Percentiles rank a stretch among this genome's conserved stretches.
phyloP scores from a whole-genome alignment of 768 basidiomycete genomes.

The Candolleomyces eurysporus region DNA sequence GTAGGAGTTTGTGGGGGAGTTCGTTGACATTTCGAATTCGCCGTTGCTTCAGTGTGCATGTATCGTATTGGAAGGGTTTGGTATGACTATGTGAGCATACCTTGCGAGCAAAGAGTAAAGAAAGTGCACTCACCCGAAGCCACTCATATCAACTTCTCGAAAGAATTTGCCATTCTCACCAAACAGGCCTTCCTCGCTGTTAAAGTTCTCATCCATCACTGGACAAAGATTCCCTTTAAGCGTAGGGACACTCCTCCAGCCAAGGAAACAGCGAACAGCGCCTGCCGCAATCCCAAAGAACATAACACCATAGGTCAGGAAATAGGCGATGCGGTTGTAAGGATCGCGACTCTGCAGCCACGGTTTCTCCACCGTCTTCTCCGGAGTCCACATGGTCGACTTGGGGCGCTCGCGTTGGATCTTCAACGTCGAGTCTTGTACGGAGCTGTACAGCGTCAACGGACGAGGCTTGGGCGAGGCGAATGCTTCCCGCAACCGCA shows the following conservation, averaged over 20 bases:
- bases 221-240: conserved; percentile 52
- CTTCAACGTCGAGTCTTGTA: conserved; percentile 39
- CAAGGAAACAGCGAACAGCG: conserved; percentile 53
- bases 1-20: conserved; percentile 70
- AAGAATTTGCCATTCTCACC: conserved; percentile 68
- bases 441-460: conserved; percentile 50
- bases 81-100: background rate
- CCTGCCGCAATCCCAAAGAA: conserved; percentile 56
- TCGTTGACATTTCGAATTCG: conserved; percentile 87
- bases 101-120: background rate
- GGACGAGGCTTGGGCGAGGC: conserved; percentile 59
- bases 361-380: conserved; percentile 49
- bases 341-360: conserved; percentile 63
- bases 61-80: conserved; percentile 4
- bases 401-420: conserved; percentile 45
- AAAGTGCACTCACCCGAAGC: conserved; percentile 63
- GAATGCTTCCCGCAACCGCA: conserved; percentile 53
- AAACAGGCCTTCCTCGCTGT: conserved; percentile 51
- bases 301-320: conserved; percentile 58
- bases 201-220: conserved; percentile 79
- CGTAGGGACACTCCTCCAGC: conserved; percentile 51
- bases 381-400: conserved; percentile 44
- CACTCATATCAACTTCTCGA: conserved; percentile 80
- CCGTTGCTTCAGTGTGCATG: conserved; percentile 49
- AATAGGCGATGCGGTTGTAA: conserved; percentile 53